Evolutionary conservation across 1,139 yeast genomes (phyloP), one percentile per base, ranked within the genome.

Genomic region (Yamadazyma sp.): DNA sequence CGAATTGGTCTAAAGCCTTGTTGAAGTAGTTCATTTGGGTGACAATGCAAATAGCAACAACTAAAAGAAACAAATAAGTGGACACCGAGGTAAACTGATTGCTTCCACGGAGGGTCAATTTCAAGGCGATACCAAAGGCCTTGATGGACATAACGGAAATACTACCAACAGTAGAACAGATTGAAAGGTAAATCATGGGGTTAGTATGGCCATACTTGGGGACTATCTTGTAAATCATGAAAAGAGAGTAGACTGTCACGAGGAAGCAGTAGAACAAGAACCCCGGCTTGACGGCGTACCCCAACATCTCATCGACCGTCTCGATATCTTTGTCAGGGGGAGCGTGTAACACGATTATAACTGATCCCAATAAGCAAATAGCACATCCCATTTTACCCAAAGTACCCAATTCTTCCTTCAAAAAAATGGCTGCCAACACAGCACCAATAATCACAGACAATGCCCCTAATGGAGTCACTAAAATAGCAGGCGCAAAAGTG

Each of bases 361-460:
- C 88, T 2, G 95, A 82, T 1, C 97, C 97, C 61, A 88, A 73
- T 38, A 88, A 64, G 60, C 97, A 88, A 39, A 87, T 85, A 26
- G 95, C 95, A 66, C 96, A 89, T 1, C 97, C 97, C 81, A 89
- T 78, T 59, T 84, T 86, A n/a, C 97, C 97, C 53, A 88, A 68
- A 4, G 86, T 77, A 1, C 96, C 96, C 47, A 88, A 74, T 56
- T 86, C 94, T 60, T 88, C 97, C 55, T 86, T 84, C 47, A 88
- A 68, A 56, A 88, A 86, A 4, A 88, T 61, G 2, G 96, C 85
- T 0, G 97, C 97, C 47, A 88, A 68, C 9, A 88, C 88, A 2
- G 97, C 96, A 12, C 92, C 97, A 45, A 88, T 88, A 47, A 88
- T 86, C 25, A 88, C 97, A 2, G 90, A 81, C 26, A 88, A 67